Percentiles rank a stretch among this genome's conserved stretches.
Conservation (phyloP, 805 yeast genomes). For the Candida pseudoglaebosa region DNA sequence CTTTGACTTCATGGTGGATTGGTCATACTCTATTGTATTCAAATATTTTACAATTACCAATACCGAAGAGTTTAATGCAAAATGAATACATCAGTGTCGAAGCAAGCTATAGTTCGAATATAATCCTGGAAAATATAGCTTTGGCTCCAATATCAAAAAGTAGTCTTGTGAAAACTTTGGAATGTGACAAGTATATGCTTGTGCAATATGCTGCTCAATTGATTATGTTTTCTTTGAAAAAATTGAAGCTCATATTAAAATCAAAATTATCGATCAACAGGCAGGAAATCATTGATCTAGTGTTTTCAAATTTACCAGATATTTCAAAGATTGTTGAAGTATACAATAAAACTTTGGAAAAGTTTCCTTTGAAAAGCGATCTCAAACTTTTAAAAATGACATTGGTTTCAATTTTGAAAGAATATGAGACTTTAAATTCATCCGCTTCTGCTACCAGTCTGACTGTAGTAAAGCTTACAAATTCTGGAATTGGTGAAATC, state of each 20-base stretch:
- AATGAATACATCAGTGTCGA: constrained; percentile 6
- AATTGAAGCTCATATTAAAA: constrained; percentile 31
- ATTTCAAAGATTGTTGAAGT: constrained; percentile 39
- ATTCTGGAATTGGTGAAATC: constrained; percentile 15
- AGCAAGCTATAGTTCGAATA: constrained; percentile 7
- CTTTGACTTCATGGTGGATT: constrained; percentile 76
- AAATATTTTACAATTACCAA: constrained; percentile 52
- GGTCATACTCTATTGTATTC: constrained; percentile 64
- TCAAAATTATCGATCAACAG: constrained; percentile 13
- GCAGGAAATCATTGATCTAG: constrained; percentile 25
- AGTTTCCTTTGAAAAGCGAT: constrained; percentile 18
- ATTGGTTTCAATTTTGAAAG: constrained; percentile 39
- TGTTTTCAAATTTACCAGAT: constrained; percentile 46
- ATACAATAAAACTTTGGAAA: constrained; percentile 33
- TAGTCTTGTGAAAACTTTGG: constrained; percentile 55
- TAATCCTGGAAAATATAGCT: constrained; percentile 52
- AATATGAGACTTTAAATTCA: constrained; percentile 37
- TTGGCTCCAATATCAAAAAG: constrained; percentile 62
- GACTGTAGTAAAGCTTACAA: constrained; percentile 16
- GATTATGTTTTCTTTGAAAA: constrained; percentile 49
- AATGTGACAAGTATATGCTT: constrained; percentile 42
- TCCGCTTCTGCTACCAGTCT: constrained; percentile 13
- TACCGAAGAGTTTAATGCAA: constrained; percentile 36
- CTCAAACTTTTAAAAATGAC: constrained; percentile 48
- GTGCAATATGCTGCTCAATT: constrained; percentile 64